Percentiles rank a stretch among this genome's conserved stretches.
These are phyloP conservation scores for Brassica carinata DNA, from an alignment of 345 rosid species.

Conservation along the genomic window DNA sequence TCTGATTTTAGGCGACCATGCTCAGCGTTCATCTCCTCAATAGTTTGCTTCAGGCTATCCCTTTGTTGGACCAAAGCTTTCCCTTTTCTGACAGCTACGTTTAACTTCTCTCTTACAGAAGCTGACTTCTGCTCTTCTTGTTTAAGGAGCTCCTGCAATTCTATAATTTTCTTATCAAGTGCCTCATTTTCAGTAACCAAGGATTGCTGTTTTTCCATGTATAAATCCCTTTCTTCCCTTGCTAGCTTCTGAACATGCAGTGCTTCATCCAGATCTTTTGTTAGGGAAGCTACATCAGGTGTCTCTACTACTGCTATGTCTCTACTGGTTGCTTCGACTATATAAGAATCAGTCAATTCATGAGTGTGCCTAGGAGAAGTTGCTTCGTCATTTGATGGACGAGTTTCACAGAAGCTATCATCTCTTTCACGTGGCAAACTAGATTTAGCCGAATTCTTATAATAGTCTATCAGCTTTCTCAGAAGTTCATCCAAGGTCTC, in stretches of 20 bases:
- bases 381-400: too few relatives aligned
- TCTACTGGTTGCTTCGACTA: conserved; percentile 46
- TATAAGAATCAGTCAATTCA: too few relatives aligned
- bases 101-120: conserved; percentile 81
- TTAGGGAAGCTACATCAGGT: conserved; percentile 45
- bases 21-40: conserved; percentile 69
- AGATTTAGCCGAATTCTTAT: conserved; percentile 42
- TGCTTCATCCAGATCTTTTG: conserved; percentile 69
- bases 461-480: conserved; percentile 69
- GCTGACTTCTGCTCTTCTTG: conserved; percentile 90
- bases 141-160: conserved; percentile 63
- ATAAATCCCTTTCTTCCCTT: conserved; percentile 74
- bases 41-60: conserved; percentile 72
- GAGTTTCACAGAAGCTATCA: conserved; percentile 35
- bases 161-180: conserved; percentile 55
- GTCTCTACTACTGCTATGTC: conserved; percentile 46
- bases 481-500: conserved; percentile 67
- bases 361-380: too few relatives aligned
- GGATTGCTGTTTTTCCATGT: conserved; percentile 59
- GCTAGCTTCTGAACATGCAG: conserved; percentile 52
- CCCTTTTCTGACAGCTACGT: conserved; percentile 95
- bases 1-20: conserved; percentile 66
- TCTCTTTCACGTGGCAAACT: conserved; percentile 33
- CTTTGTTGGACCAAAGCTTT: conserved; percentile 89
- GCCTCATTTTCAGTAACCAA: conserved; percentile 61